Conservation (phyloP, 2,329 filamentous ascomycete species). For the Ophiostoma piceae region DNA sequence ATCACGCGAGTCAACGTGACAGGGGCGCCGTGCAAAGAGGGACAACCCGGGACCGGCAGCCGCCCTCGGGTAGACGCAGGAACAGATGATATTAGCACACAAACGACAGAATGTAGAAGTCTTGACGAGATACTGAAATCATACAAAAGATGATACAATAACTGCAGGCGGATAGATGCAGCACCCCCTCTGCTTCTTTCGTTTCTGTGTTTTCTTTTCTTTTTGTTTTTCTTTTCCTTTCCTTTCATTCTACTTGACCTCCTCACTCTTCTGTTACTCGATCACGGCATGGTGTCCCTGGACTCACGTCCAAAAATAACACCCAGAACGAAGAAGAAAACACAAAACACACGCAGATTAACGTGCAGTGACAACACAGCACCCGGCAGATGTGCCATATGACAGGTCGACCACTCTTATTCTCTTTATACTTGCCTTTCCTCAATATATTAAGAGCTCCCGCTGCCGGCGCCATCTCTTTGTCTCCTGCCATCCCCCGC, state of each 20-base stretch:
- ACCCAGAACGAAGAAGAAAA: not conserved
- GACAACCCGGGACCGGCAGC: slow-evolving; percentile 15
- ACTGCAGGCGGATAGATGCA: not conserved
- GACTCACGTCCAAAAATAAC: not conserved
- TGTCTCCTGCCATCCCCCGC: not conserved
- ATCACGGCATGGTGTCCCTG: not conserved
- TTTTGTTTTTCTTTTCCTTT: not conserved
- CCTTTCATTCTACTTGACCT: not conserved
- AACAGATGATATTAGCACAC: not conserved
- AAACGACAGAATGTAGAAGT: not conserved
- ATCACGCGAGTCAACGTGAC: not conserved
- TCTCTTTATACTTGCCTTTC: not conserved
- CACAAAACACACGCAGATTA: not conserved
- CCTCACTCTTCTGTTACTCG: not conserved
- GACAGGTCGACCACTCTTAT: not conserved
- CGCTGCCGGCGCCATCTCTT: not conserved
- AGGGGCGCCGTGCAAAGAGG: not conserved
- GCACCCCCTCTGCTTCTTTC: not conserved
- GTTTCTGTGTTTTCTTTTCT: not conserved
- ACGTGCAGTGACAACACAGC: not conserved
- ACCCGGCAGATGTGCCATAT: not conserved
- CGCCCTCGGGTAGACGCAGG: slow-evolving; percentile 19
- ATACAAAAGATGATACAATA: not conserved
- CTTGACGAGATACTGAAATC: not conserved
- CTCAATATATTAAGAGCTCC: slow-evolving; percentile 4